Conservation (phyloP, 768 basidiomycete genomes). For the Pholiota conissans region DNA sequence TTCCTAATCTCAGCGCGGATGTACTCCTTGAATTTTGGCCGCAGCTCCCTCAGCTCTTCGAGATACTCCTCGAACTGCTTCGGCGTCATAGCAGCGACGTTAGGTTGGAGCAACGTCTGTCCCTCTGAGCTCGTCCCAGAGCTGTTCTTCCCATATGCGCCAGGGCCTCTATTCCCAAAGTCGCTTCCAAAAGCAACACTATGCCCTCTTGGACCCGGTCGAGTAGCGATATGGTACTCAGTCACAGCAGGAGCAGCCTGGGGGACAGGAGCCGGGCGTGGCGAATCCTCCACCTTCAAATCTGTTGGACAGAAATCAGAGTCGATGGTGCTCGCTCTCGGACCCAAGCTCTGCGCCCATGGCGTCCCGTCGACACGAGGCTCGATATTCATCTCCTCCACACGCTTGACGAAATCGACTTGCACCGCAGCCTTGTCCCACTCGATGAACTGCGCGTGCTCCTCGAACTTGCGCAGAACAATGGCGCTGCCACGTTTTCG, state of each 20-base stretch:
- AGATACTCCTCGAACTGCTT: conserved; percentile 61
- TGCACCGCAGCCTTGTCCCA: conserved; percentile 71
- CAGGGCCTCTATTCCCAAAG: conserved; percentile 20
- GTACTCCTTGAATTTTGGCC: conserved; percentile 55
- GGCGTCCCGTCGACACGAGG: conserved; percentile 21
- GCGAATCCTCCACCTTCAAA: neutral
- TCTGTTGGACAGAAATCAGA: conserved; percentile 33
- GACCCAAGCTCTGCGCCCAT: conserved; percentile 44
- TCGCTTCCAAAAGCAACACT: too few species aligned
- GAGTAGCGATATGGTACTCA: too few species aligned
- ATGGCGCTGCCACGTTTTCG: conserved; percentile 65
- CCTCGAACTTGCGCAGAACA: conserved; percentile 67
- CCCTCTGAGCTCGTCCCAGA: neutral
- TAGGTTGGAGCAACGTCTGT: conserved; percentile 34
- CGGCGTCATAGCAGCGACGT: conserved; percentile 61
- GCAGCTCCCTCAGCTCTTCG: conserved; percentile 51
- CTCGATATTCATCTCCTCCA: conserved; percentile 59
- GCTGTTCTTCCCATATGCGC: conserved; percentile 20
- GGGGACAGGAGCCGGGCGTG: neutral
- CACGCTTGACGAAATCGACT: conserved; percentile 65
- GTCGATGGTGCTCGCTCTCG: conserved; percentile 21
- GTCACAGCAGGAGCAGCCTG: neutral
- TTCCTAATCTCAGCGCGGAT: conserved; percentile 26
- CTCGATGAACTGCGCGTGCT: conserved; percentile 72
- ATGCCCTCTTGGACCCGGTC: too few species aligned